A percentile compares a stretch with the other conserved stretches of the same genome.
Conservation (phyloP, 2,329 filamentous ascomycete genomes). For the Rhexocercosporidium sp. region DNA sequence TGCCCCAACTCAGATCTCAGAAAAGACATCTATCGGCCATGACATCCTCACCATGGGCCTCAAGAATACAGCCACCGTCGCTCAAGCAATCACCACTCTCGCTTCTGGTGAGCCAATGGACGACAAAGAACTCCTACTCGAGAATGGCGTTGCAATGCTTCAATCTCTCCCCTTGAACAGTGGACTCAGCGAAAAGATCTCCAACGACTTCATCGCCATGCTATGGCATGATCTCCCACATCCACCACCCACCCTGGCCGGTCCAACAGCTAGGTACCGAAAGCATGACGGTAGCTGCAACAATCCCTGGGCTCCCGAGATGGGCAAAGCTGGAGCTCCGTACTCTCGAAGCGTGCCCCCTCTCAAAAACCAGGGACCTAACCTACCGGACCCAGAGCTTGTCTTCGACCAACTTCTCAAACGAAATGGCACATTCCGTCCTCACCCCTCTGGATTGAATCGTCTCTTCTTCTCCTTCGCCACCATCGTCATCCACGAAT, state of each 20-base stretch:
- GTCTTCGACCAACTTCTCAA: slow-evolving; percentile 52
- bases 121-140: slow-evolving; percentile 53
- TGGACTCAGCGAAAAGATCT: slow-evolving; percentile 51
- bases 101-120: slow-evolving; percentile 52
- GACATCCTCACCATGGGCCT: slow-evolving; percentile 47
- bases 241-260: slow-evolving; percentile 52
- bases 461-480: slow-evolving; percentile 54
- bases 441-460: slow-evolving; percentile 52
- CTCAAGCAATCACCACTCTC: slow-evolving; percentile 48
- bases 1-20: slow-evolving; percentile 36
- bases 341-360: slow-evolving; percentile 52
- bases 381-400: slow-evolving; percentile 53
- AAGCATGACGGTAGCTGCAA: slow-evolving; percentile 52
- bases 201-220: slow-evolving; percentile 57
- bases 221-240: slow-evolving; percentile 59
- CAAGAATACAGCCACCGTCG: slow-evolving; percentile 47
- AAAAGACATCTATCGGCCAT: slow-evolving; percentile 48
- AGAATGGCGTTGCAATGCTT: slow-evolving; percentile 58
- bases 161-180: slow-evolving; percentile 56
- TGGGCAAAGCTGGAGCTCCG: slow-evolving; percentile 57
- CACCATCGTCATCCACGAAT: slow-evolving; percentile 54
- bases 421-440: slow-evolving; percentile 46
- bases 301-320: slow-evolving; percentile 55
- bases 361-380: slow-evolving; percentile 54
- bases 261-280: slow-evolving; percentile 51